phyloP scores from a whole-genome alignment of 2,329 filamentous ascomycete species.

The Fusarium lyarnte region DNA sequence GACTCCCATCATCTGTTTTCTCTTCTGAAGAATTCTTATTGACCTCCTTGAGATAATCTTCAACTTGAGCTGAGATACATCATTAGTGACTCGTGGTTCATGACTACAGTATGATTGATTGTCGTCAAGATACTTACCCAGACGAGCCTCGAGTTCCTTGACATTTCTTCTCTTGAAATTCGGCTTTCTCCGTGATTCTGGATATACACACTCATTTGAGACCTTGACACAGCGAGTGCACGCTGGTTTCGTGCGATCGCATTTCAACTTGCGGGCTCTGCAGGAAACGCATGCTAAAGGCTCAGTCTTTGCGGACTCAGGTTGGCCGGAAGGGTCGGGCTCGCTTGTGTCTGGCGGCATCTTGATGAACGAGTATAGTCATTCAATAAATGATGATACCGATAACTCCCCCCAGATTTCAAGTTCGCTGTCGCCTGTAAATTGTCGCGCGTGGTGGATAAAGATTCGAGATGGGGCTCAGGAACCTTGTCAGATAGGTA shows the following conservation, averaged over 20 bases:
- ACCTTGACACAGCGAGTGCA: slow-evolving; percentile 83
- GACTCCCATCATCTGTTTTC: slow-evolving; percentile 41
- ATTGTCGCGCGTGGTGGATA: not conserved
- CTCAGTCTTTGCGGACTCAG: slow-evolving; percentile 45
- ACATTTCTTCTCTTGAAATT: slow-evolving; percentile 90
- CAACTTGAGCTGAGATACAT: slow-evolving; percentile 73
- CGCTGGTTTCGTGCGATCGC: slow-evolving; percentile 81
- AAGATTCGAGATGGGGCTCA: not conserved
- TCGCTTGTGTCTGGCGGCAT: slow-evolving; percentile 39
- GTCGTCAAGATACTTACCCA: slow-evolving; percentile 74
- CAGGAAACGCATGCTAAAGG: slow-evolving; percentile 84
- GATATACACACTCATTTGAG: slow-evolving; percentile 83
- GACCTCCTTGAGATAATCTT: slow-evolving; percentile 78
- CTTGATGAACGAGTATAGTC: slow-evolving; percentile 7
- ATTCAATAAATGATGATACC: slow-evolving; percentile 11
- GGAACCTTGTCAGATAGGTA: slow-evolving; percentile 3
- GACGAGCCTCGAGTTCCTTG: slow-evolving; percentile 85
- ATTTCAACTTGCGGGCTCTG: slow-evolving; percentile 85
- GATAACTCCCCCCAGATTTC: not conserved
- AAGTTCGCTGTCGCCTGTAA: not conserved
- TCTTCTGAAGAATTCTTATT: slow-evolving; percentile 49
- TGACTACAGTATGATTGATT: slow-evolving; percentile 40
- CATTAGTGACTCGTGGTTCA: slow-evolving; percentile 13
- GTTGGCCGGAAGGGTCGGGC: slow-evolving; percentile 31
- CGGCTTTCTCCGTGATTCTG: slow-evolving; percentile 88